A percentile compares a stretch with the other conserved stretches of the same genome.
These are phyloP conservation scores for Primulina huaijiensis DNA, from an alignment of 257 asterid genomes.

Conservation along the genomic window DNA sequence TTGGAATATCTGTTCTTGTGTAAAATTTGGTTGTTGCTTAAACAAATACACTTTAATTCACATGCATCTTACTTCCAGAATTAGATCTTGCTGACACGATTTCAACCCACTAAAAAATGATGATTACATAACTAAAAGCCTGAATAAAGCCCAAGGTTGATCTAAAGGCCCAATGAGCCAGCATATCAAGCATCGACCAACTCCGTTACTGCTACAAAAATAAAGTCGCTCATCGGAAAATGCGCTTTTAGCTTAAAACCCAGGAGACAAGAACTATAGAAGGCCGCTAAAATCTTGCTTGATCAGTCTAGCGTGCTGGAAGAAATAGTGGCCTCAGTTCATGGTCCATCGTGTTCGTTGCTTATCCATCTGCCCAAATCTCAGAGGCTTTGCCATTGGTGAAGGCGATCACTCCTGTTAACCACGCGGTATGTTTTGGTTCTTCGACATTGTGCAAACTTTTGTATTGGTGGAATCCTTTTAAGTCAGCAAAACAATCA, in stretches of 20 bases:
- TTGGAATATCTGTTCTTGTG: not conserved
- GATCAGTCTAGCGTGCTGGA: conserved; percentile 8
- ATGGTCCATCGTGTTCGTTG: conserved; percentile 28
- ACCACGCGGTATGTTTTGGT: conserved; percentile 86
- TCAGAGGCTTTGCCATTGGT: conserved; percentile 60
- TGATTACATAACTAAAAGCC: no score
- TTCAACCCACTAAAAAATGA: not conserved
- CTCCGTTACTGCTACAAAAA: not conserved
- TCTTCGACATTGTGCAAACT: conserved; percentile 91
- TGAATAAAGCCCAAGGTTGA: not conserved
- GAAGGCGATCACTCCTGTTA: conserved; percentile 71
- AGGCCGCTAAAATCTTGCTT: not conserved
- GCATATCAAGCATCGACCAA: not conserved
- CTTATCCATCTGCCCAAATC: conserved; percentile 28
- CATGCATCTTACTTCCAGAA: no score
- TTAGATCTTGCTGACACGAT: not conserved
- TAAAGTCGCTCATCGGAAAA: not conserved
- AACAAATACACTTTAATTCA: no score
- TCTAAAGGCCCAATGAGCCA: not conserved
- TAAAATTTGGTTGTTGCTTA: not conserved
- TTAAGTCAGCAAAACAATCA: conserved; percentile 39
- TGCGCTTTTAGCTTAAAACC: not conserved
- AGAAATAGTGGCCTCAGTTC: conserved; percentile 45
- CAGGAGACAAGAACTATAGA: not conserved
- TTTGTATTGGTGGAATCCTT: conserved; percentile 81